Evolutionary conservation across 164 flowering plant species (phyloP).

Genomic region (Umbilicus rupestris): DNA sequence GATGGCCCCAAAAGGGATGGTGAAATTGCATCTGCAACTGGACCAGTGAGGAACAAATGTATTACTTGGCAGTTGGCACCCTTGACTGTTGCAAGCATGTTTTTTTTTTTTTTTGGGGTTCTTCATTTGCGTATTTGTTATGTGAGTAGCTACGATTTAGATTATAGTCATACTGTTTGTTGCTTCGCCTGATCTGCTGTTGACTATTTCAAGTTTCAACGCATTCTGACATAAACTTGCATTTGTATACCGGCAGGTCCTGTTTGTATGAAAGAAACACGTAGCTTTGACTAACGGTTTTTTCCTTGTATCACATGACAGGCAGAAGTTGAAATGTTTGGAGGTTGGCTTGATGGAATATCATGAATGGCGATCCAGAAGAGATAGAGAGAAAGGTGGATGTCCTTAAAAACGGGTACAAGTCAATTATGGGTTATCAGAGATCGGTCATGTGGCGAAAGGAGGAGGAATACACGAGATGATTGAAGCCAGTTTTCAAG

Average conservation of each 20-base stretch:
- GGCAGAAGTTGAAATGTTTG: constrained; percentile 83
- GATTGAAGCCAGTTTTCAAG: constrained; percentile 51
- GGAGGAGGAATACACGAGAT: constrained; percentile 53
- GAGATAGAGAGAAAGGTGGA: constrained; percentile 89
- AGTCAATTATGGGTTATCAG: constrained; percentile 63
- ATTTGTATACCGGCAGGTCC: background rate
- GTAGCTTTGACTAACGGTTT: background rate
- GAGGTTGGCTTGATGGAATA: constrained; percentile 89
- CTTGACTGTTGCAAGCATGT: background rate
- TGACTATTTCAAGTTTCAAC: background rate
- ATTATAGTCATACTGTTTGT: background rate
- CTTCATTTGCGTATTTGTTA: background rate
- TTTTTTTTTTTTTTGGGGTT: background rate
- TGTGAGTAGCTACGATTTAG: background rate
- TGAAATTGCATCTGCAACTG: constrained; percentile 39
- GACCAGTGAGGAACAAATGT: constrained; percentile 84
- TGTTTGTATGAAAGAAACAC: background rate
- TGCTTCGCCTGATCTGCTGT: background rate
- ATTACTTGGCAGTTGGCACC: background rate
- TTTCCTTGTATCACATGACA: constrained; percentile 20
- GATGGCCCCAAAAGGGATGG: constrained; percentile 40
- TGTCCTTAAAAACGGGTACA: constrained; percentile 47
- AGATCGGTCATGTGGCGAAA: constrained; percentile 51
- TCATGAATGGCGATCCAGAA: constrained; percentile 73
- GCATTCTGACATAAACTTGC: background rate